Percentiles rank a stretch among this genome's conserved stretches.
Conservation (phyloP, 345 rosid species). For the Hypericum perforatum region DNA sequence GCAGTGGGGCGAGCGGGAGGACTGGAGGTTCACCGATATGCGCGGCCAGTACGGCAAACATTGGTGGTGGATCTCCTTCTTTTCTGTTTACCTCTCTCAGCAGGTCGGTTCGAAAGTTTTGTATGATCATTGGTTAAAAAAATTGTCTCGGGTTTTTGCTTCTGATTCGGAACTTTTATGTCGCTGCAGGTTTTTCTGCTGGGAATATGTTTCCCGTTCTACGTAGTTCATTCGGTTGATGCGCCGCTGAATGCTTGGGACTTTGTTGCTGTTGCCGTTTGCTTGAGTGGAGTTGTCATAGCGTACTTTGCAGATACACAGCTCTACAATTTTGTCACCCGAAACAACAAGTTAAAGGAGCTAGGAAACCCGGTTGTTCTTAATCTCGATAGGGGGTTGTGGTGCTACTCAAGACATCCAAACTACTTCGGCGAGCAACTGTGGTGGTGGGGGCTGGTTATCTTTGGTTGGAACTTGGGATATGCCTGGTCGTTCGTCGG, state of each 20-base stretch:
- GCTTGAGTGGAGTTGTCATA: constrained; percentile 49
- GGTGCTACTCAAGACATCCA: constrained; percentile 83
- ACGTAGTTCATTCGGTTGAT: constrained; percentile 51
- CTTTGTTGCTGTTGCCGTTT: constrained; percentile 44
- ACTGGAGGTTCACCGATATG: constrained; percentile 90
- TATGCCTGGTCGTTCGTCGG: constrained; percentile 71
- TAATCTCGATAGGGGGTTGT: constrained; percentile 67
- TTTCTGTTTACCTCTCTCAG: constrained; percentile 71
- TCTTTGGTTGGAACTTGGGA: constrained; percentile 82
- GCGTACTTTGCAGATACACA: constrained; percentile 82
- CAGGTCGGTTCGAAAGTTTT: constrained; percentile 39
- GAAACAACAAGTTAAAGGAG: constrained; percentile 57
- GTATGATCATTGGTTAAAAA: neutral
- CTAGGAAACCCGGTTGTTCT: constrained; percentile 62
- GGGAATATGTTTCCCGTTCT: constrained; percentile 69
- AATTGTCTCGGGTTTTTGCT: neutral
- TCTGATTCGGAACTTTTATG: neutral
- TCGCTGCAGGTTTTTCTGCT: constrained; percentile 61
- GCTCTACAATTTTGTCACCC: constrained; percentile 61
- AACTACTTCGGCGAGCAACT: constrained; percentile 91
- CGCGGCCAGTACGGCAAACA: constrained; percentile 64
- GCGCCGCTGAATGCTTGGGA: constrained; percentile 58
- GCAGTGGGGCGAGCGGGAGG: constrained; percentile 96
- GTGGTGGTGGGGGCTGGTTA: constrained; percentile 96
- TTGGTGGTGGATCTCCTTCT: constrained; percentile 97